Percentiles rank a stretch among this genome's conserved stretches.
phyloP scores from a whole-genome alignment of 75 land plant species.

The Sequoia sempervirens region DNA sequence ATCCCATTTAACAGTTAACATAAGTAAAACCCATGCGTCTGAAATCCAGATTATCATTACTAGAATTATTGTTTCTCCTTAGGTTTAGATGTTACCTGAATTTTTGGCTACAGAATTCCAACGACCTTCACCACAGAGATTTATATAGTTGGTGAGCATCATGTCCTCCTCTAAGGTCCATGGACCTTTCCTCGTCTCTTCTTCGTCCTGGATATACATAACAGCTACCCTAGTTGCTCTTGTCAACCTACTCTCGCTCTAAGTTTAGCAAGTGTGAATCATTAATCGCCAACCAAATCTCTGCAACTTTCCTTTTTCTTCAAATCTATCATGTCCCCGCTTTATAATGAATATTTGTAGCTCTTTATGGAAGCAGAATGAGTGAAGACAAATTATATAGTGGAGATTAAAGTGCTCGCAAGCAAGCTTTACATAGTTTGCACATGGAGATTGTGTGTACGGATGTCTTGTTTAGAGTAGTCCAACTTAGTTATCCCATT shows the following conservation, averaged over 20 bases:
- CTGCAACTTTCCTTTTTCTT: neutral
- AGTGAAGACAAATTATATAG: neutral
- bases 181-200: conserved; percentile 58
- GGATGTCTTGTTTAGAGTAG: neutral
- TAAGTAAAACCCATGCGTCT: no score
- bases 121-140: conserved; percentile 62
- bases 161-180: conserved; percentile 75
- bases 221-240: neutral
- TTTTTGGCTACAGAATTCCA: conserved; percentile 64
- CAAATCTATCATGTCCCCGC: neutral
- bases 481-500: neutral
- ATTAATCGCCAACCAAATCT: neutral
- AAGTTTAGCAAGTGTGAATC: neutral
- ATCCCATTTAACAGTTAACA: no score
- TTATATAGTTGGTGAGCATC: conserved; percentile 53
- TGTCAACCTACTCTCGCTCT: neutral
- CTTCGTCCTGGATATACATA: conserved; percentile 9
- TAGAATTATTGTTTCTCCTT: neutral
- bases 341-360: neutral
- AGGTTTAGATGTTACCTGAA: conserved; percentile 21
- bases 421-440: no score
- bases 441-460: neutral
- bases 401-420: neutral
- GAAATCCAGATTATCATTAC: no score
- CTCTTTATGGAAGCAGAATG: neutral